Percentiles rank a stretch among this genome's conserved stretches.
These are phyloP conservation scores for Gossypium aridum DNA, from an alignment of 441 rosid species.

Conservation along the genomic window DNA sequence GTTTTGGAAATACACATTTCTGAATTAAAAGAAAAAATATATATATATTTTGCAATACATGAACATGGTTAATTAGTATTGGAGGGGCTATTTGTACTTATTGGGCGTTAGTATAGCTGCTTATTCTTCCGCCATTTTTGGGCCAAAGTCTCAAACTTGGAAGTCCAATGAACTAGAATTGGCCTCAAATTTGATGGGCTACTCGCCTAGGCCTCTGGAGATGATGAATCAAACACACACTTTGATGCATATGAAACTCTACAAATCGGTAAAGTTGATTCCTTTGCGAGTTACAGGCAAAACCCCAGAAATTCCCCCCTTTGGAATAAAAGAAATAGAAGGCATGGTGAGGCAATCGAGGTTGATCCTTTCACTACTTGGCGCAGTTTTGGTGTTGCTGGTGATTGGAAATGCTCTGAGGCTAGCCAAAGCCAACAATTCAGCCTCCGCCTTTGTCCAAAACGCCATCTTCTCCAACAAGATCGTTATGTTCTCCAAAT, in stretches of 20 bases:
- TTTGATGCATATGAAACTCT: background rate
- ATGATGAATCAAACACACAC: no score
- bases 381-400: conserved; percentile 3
- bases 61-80: no score
- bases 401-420: conserved; percentile 8
- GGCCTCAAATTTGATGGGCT: background rate
- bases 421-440: conserved; percentile 33
- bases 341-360: background rate
- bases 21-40: no score
- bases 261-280: background rate
- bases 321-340: background rate
- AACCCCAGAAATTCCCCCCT: background rate
- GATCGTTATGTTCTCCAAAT: conserved; percentile 75
- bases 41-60: no score
- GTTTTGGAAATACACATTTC: no score
- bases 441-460: conserved; percentile 61
- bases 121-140: no score
- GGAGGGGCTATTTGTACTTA: no score
- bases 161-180: background rate
- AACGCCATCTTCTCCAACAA: conserved; percentile 58
- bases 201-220: no score
- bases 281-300: background rate
- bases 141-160: background rate
- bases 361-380: background rate
- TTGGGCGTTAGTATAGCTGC: no score